A percentile compares a stretch with the other conserved stretches of the same genome.
phyloP scores from a whole-genome alignment of 805 yeast species.

The Saccharomycopsis sp. region DNA sequence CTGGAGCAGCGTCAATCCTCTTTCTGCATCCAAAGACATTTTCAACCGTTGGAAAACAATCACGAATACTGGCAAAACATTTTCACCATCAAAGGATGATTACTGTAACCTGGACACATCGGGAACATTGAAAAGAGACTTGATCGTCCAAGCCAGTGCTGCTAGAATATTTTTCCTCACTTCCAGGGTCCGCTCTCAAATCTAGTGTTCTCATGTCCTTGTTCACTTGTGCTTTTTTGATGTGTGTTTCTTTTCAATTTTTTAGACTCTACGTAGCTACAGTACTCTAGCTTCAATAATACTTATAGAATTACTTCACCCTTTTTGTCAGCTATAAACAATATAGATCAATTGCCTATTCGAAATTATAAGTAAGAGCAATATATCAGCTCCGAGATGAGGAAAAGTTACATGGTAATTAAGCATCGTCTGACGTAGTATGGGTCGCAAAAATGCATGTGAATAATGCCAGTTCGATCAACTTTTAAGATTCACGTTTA shows the following conservation, averaged over 20 bases:
- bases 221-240: neutral
- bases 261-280: no score
- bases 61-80: slow-evolving; percentile 49
- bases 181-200: neutral
- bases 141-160: slow-evolving; percentile 63
- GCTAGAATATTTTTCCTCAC: slow-evolving; percentile 56
- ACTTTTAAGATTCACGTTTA: no score
- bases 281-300: no score
- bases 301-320: no score
- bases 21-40: slow-evolving; percentile 42
- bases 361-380: no score
- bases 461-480: no score
- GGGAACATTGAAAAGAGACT: slow-evolving; percentile 38
- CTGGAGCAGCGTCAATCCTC: slow-evolving; percentile 53
- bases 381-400: no score
- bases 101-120: slow-evolving; percentile 33
- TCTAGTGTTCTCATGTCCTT: neutral
- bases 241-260: neutral
- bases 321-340: no score
- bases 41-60: slow-evolving; percentile 44
- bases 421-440: no score
- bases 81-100: slow-evolving; percentile 43
- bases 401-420: no score
- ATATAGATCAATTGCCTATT: no score
- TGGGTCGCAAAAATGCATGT: no score